Conservation (phyloP, 495 filamentous ascomycete genomes). For the Neurospora sublineolata region DNA sequence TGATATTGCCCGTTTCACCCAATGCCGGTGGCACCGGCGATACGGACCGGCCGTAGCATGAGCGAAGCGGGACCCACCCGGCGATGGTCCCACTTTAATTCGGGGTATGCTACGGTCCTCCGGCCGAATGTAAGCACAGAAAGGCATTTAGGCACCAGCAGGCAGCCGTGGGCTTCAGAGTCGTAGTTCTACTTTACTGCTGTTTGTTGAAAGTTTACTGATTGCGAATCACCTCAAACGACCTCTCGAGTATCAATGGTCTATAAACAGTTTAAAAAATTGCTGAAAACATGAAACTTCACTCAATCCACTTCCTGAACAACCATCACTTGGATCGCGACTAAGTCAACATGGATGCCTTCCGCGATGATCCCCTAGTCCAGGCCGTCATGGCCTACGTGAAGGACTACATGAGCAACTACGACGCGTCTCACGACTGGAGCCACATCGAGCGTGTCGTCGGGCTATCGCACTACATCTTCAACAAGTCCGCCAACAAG, state of each 20-base stretch:
- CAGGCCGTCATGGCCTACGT: slow-evolving; percentile 45
- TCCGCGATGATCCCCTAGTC: slow-evolving; percentile 32
- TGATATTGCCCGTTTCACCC: background rate
- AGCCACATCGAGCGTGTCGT: slow-evolving; percentile 72
- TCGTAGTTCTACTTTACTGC: background rate
- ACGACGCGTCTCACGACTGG: slow-evolving; percentile 82
- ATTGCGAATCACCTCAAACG: background rate
- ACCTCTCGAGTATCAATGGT: background rate
- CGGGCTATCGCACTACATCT: slow-evolving; percentile 48
- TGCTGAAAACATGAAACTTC: background rate
- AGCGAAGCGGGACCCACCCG: background rate
- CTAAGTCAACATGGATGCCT: slow-evolving; percentile 15
- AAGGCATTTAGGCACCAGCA: background rate
- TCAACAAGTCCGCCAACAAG: slow-evolving; percentile 34
- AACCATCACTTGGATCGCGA: no score
- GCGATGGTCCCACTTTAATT: background rate
- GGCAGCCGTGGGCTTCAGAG: background rate
- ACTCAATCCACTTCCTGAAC: background rate
- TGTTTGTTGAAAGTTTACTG: background rate
- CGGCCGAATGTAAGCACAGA: background rate
- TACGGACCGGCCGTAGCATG: background rate
- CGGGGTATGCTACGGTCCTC: background rate
- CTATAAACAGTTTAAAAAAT: background rate
- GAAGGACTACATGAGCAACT: slow-evolving; percentile 60
- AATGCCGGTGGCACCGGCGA: background rate